phyloP scores from a whole-genome alignment of 306 rosid species.

The Fragaria vesca region DNA sequence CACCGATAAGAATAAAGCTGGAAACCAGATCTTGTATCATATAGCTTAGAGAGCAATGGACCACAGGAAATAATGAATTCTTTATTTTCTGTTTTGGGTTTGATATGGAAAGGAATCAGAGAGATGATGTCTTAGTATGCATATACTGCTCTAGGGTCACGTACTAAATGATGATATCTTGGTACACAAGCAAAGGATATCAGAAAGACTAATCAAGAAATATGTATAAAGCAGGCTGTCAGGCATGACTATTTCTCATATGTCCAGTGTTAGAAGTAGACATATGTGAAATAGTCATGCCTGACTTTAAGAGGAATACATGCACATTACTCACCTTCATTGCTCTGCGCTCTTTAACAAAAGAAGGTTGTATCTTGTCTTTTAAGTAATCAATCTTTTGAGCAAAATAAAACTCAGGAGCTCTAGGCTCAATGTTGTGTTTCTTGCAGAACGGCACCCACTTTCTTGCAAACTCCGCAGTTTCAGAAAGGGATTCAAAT shows the following conservation, averaged over 20 bases:
- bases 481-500: conserved; percentile 95
- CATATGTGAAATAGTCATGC: neutral
- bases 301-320: neutral
- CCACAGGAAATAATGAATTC: no score
- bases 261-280: neutral
- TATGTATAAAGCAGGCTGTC: neutral
- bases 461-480: conserved; percentile 96
- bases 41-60: no score
- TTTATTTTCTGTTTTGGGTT: neutral
- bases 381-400: conserved; percentile 97
- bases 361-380: conserved; percentile 97
- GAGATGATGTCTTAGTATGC: neutral
- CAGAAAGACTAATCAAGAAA: neutral
- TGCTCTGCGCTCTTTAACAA: conserved; percentile 95
- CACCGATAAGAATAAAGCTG: no score
- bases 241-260: no score
- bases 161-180: neutral
- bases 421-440: conserved; percentile 93
- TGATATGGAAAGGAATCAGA: neutral
- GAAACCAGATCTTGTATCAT: no score
- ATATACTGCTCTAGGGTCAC: neutral
- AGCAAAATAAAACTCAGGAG: conserved; percentile 93
- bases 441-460: conserved; percentile 99
- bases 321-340: conserved; percentile 65
- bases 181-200: neutral